These are phyloP conservation scores for Magnaporthiopsis incrustans DNA, from an alignment of 2,329 filamentous ascomycete species.

Conservation along the genomic window DNA sequence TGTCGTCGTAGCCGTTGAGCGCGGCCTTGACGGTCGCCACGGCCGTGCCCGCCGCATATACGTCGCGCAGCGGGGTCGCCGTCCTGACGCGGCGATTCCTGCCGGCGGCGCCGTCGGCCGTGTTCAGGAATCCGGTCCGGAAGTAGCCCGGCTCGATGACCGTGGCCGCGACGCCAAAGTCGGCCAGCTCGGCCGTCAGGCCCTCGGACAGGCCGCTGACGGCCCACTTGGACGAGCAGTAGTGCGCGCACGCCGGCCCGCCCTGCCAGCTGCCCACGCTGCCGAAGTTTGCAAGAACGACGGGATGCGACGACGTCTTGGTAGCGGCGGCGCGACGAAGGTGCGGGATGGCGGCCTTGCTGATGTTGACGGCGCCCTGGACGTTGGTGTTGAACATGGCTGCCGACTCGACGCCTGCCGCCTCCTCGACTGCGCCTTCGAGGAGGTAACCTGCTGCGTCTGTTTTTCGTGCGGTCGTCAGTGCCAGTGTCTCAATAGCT, in stretches of 20 bases:
- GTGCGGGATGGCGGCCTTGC: conserved; percentile 5
- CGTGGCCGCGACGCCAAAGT: conserved; percentile 1
- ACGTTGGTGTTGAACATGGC: conserved; percentile 4
- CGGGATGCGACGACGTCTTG: neutral
- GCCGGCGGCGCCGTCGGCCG: neutral
- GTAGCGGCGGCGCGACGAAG: neutral
- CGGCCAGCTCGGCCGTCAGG: neutral
- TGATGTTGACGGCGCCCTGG: conserved; percentile 8
- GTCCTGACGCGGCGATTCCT: neutral
- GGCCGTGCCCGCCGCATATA: neutral
- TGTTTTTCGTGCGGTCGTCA: neutral
- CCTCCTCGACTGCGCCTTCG: conserved; percentile 4
- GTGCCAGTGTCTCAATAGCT: too few species aligned
- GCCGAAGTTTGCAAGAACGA: conserved; percentile 6
- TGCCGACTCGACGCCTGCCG: neutral
- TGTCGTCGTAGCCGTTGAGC: conserved; percentile 1
- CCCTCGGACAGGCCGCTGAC: conserved; percentile 56
- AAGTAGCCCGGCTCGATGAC: conserved; percentile 9
- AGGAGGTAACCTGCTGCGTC: conserved; percentile 5
- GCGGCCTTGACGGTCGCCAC: neutral
- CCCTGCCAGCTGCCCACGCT: conserved; percentile 4
- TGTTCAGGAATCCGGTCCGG: conserved; percentile 7
- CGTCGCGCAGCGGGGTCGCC: neutral
- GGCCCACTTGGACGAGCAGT: conserved; percentile 71
- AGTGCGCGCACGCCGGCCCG: conserved; percentile 43